phyloP scores from a whole-genome alignment of 192 early-diverging fungal species.

The Pilaira anomala region DNA sequence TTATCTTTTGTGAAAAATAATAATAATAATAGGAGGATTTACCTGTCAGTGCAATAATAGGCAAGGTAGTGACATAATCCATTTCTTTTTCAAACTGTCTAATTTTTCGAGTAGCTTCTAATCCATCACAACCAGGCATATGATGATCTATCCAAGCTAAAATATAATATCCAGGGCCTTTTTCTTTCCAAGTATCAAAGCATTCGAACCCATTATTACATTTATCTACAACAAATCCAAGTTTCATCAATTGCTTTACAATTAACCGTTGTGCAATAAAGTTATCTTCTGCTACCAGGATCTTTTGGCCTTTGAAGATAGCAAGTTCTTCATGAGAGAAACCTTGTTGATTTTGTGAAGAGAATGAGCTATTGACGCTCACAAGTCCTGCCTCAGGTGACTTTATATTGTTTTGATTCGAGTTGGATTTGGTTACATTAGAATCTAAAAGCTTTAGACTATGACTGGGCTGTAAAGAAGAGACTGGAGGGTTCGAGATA shows the following conservation, averaged over 20 bases:
- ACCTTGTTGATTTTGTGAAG: not conserved
- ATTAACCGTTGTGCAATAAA: slow-evolving; percentile 36
- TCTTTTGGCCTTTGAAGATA: slow-evolving; percentile 17
- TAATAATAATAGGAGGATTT: not conserved
- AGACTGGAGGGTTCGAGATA: not conserved
- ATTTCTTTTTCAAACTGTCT: slow-evolving; percentile 36
- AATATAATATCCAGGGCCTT: slow-evolving; percentile 23
- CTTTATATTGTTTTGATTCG: too few species aligned
- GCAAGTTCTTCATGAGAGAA: slow-evolving; percentile 19
- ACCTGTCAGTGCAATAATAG: slow-evolving; percentile 43
- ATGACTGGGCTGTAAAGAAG: not conserved
- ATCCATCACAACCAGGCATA: slow-evolving; percentile 46
- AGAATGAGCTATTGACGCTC: not conserved
- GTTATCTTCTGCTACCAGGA: slow-evolving; percentile 34
- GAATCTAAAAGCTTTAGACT: too few species aligned
- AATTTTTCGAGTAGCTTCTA: slow-evolving; percentile 47
- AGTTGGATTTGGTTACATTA: too few species aligned
- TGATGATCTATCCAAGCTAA: slow-evolving; percentile 46
- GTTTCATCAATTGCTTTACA: slow-evolving; percentile 14
- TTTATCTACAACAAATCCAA: slow-evolving; percentile 18
- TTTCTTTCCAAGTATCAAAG: slow-evolving; percentile 15
- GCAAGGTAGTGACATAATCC: slow-evolving; percentile 20
- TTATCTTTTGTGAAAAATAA: not conserved
- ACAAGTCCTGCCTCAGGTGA: too few species aligned
- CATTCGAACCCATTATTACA: slow-evolving; percentile 21